These are phyloP conservation scores for Puccinia horiana DNA, from an alignment of 1,284 basidiomycete genomes.

Conservation along the genomic window DNA sequence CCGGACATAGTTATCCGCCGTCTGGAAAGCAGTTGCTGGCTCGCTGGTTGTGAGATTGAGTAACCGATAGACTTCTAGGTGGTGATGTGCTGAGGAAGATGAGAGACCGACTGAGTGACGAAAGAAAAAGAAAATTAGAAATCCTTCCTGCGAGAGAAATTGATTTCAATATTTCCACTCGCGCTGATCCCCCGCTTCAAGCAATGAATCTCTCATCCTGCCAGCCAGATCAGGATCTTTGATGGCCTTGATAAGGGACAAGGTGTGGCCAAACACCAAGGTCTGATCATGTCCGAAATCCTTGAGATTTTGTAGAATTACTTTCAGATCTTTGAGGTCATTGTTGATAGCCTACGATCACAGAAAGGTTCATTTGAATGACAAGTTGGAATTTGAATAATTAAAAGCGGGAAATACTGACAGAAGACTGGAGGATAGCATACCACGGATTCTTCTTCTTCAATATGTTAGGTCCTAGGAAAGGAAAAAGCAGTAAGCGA, in stretches of 20 bases:
- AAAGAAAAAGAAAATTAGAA: not conserved
- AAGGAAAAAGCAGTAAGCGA: too few species aligned
- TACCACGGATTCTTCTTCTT: too few species aligned
- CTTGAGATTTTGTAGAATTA: constrained; percentile 1
- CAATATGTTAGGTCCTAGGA: too few species aligned
- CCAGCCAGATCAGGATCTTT: not conserved
- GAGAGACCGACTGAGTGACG: constrained; percentile 27
- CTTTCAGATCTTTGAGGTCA: constrained; percentile 15
- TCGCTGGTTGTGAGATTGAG: constrained; percentile 12
- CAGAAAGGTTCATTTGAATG: too few species aligned
- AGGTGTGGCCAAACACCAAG: constrained; percentile 20
- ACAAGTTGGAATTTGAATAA: too few species aligned
- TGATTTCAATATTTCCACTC: not conserved
- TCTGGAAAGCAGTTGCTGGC: constrained; percentile 21
- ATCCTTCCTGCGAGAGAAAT: not conserved
- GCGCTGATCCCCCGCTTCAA: constrained; percentile 23
- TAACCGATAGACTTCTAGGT: constrained; percentile 34
- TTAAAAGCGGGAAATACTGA: too few species aligned
- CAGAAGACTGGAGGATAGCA: too few species aligned
- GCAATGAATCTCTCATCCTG: constrained; percentile 12
- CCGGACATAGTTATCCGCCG: constrained; percentile 35
- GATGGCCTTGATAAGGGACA: not conserved
- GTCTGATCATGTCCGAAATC: constrained; percentile 18
- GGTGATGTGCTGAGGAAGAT: constrained; percentile 19
- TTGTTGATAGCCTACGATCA: constrained; percentile 18